phyloP scores from a whole-genome alignment of 202 grass and related monocot genomes.

The Panicum hallii region DNA sequence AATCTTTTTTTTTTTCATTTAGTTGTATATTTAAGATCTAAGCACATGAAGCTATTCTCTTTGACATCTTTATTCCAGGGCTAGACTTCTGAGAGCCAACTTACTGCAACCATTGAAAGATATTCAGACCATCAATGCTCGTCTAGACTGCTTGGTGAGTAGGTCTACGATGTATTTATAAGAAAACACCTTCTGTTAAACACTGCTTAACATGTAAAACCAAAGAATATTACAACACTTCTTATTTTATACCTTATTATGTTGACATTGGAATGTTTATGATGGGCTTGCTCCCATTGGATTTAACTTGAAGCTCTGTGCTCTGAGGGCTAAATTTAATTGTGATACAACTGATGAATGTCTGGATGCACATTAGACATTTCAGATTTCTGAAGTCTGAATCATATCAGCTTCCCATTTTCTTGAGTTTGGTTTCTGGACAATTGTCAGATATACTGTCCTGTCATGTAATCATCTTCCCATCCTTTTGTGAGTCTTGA shows the following conservation, averaged over 20 bases:
- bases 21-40: constrained; percentile 19
- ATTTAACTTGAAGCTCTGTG: background rate
- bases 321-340: constrained; percentile 1
- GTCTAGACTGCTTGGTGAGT: constrained; percentile 89
- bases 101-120: constrained; percentile 94
- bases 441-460: background rate
- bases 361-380: background rate
- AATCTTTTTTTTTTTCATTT: constrained; percentile 11
- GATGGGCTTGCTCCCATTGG: background rate
- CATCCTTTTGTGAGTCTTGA: constrained; percentile 4
- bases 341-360: background rate
- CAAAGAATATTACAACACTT: constrained; percentile 22
- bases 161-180: constrained; percentile 38
- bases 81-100: constrained; percentile 93
- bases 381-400: constrained; percentile 9
- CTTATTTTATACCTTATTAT: background rate
- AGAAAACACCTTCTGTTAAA: constrained; percentile 12
- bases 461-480: background rate
- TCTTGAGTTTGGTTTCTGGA: background rate
- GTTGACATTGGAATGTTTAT: constrained; percentile 6
- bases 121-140: constrained; percentile 91
- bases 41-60: constrained; percentile 20
- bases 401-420: background rate
- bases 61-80: constrained; percentile 58
- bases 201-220: constrained; percentile 7